Evolutionary conservation across 257 asterid genomes (phyloP), one percentile per base, ranked within the genome.

Genomic region (Ballota nigra): DNA sequence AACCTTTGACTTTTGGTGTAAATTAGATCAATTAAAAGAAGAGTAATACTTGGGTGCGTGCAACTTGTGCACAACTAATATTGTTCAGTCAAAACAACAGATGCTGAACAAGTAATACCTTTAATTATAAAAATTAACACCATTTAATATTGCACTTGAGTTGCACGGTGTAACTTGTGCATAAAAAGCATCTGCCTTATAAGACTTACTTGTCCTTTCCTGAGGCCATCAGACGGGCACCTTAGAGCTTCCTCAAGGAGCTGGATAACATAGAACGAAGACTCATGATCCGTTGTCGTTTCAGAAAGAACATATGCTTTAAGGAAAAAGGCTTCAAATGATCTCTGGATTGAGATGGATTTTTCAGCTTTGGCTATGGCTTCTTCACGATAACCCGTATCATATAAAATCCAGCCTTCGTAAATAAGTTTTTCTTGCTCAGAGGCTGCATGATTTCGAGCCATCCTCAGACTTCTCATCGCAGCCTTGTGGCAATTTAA

Each of bases 401-500:
- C 97, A 10, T 85, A 95, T 23, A 95, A 83, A 68, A 95, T 79
- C 99, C 99, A 95, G 18, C 99, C 98, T 79, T 95, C 99, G 40
- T 95, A 92, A 72, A 95, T 81, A 77, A 95, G 96, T 71, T 93
- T 89, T 73, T 90, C 98, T 26, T 86, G 89, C 77, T 87, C 96
- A 60, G 91, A 85, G 12, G 85, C 63, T 49, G 96, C 93, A 51
- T 87, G 88, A 69, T 95, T 95, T 69, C 97, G 85, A 34, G 99
- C 99, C 90, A 84, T 89, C 79, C 99, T 86, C 73, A 95, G 84
- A 78, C 96, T 87, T 80, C 91, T 83, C 99, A 92, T 92, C 1
- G 99, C 99, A 52, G 97, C 96, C 84, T 88, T 90, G 82, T 92
- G 97, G 84, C 98, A 88, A 63, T 95, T 95, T 79, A 95, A 85